Base-by-base conservation (phyloP, 192 early-diverging fungal genomes). In the Backusella westeae region DNA sequence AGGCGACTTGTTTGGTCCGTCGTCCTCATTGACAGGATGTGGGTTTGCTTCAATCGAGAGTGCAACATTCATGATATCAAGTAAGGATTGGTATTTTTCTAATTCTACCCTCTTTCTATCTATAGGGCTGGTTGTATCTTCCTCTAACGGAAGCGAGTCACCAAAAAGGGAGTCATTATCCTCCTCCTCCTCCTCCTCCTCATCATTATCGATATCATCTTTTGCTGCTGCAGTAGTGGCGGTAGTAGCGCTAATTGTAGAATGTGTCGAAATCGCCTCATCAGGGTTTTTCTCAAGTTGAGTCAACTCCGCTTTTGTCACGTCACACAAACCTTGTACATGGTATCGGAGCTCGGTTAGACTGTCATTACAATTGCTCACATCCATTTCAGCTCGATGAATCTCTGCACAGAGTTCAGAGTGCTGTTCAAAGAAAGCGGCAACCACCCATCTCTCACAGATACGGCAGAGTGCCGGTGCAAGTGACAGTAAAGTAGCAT, bases 341-440 rank as follows among this genome's bases (percentile, higher is more conserved):
- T 90, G 87, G 0, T 77, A 42, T 44, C 85, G 87, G 17, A 88
- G 80, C 34, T 92, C 91, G 23, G 85, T 82, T 19, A 95, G 77
- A 34, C 87, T 85, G 41, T 96, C 94, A 76, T 95, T 93, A 26
- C 89, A 87, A 17, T 94, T 80, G n/a, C 82, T 82, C 14, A 95
- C 79, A 52, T 94, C 93, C 87, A 90, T 93, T 79, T 95, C 93
- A 4, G 83, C 85, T 46, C 91, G 87, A 84, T 96, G 92, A 49
- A 94, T 88, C 42, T 93, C 90, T 12, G 86, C 83, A 79, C 95
- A 96, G 2, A 83, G 72, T 56, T 83, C 83, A 41, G 87, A 86
- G 80, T 96, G 95, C 76, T 89, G 87, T 76, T 93, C 91, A 80
- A 96, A 96, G 46, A 91, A 86, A 4, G 89, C 74, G 8, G 88